Evolutionary conservation across 352 stramenopile genomes (phyloP).

Genomic region (Elongisporangium anandrum): DNA sequence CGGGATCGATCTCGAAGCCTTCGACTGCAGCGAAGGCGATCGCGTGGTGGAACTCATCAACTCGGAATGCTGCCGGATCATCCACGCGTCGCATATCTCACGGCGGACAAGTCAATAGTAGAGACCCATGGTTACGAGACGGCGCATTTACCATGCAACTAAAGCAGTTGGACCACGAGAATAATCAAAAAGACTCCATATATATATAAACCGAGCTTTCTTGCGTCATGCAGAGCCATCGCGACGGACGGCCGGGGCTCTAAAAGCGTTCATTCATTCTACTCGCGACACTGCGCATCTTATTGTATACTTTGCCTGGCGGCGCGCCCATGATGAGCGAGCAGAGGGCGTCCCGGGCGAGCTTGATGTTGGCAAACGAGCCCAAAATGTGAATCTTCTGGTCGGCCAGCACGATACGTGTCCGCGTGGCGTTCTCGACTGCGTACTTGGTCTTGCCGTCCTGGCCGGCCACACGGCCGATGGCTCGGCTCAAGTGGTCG

Average conservation of each 20-base stretch:
- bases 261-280: constrained; percentile 98
- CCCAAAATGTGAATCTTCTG: constrained; percentile 98
- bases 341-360: constrained; percentile 91
- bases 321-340: constrained; percentile 95
- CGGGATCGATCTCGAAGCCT: constrained; percentile 63
- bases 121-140: no score
- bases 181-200: constrained; percentile 1
- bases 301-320: constrained; percentile 99
- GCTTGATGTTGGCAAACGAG: constrained; percentile 98
- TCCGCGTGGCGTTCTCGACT: constrained; percentile 99
- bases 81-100: constrained; percentile 33
- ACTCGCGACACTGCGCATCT: constrained; percentile 99
- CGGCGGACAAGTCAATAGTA: constrained; percentile 20
- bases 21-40: constrained; percentile 78
- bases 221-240: background rate
- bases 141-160: no score
- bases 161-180: background rate
- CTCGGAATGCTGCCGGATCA: constrained; percentile 67
- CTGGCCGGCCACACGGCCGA: constrained; percentile 97
- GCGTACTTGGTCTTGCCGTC: constrained; percentile 99
- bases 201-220: background rate
- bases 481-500: constrained; percentile 98
- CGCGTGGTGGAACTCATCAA: constrained; percentile 72
- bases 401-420: constrained; percentile 98
- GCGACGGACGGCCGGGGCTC: constrained; percentile 7